These are phyloP conservation scores for Nannochloris sp. DNA, from an alignment of 139 green algal genomes.

Conservation along the genomic window DNA sequence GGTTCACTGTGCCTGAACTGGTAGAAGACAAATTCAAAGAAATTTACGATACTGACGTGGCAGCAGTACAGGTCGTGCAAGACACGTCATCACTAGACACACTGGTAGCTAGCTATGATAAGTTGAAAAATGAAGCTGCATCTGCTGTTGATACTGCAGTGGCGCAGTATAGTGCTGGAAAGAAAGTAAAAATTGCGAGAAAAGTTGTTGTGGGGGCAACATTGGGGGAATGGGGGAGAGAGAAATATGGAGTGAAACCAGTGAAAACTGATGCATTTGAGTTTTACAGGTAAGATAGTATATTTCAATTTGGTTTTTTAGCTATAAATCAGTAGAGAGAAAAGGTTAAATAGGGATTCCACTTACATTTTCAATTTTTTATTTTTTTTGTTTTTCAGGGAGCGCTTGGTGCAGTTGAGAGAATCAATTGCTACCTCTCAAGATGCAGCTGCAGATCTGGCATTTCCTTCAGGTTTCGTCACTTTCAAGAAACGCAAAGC, in stretches of 20 bases:
- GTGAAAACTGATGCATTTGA: conserved; percentile 25
- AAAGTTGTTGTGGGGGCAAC: not conserved
- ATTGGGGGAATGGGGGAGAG: not conserved
- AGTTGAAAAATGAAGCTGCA: not conserved
- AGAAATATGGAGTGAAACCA: conserved; percentile 24
- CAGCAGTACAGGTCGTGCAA: not conserved
- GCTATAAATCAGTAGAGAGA: not conserved
- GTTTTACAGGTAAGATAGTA: conserved; percentile 19
- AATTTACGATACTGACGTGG: not conserved
- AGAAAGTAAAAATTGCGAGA: not conserved
- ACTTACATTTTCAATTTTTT: no score
- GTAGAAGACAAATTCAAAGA: no score
- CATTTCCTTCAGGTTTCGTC: conserved; percentile 45
- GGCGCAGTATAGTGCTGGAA: not conserved
- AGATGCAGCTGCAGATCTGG: not conserved
- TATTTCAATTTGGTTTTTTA: conserved; percentile 15
- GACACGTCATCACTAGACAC: not conserved
- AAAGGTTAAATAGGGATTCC: not conserved
- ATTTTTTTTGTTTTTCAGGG: not conserved
- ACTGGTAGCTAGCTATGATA: not conserved
- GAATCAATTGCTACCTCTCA: not conserved
- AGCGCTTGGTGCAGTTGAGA: conserved; percentile 1
- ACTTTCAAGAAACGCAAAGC: conserved; percentile 42
- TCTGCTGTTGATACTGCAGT: not conserved
- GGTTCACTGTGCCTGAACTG: no score